Base-by-base conservation (phyloP, 2,329 filamentous ascomycete genomes). In the Exserohilum turcica region DNA sequence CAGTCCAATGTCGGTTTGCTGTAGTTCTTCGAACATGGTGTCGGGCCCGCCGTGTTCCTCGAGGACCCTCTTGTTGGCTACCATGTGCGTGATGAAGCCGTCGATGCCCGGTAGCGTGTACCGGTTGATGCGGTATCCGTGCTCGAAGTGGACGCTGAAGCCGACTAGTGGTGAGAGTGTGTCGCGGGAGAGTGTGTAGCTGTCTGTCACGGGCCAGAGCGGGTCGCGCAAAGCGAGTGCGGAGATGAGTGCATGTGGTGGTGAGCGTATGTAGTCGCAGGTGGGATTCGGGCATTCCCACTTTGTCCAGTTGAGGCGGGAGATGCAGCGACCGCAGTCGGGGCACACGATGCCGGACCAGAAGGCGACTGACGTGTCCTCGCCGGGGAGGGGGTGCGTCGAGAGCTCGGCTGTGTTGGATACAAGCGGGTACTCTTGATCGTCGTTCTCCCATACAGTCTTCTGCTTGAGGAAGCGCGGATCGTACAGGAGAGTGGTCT, bases 301-400 rank as follows among this genome's bases (percentile, higher is more conserved):
- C 1, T 80, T 78, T 5, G 72, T 74, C 86, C 87, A 92, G 19
- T 79, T 71, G 12, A 81, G 76, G 1, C 88, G 80, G 2, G 84
- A 79, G 36, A 80, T 85, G 61, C 88, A 90, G 35, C 83, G 80
- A 0, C 78, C 75, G 58, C 89, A 92, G 1, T 74, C 54, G 0
- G 84, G 85, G 60, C 89, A 92, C 2, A 88, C 83, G 40, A 91
- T 82, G 0, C 88, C 89, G 44, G 78, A 77, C 64, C 84, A 87
- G 50, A 82, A 84, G 7, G 77, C 70, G 2, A 76, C 73, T 9
- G 83, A 79, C 0, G 82, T 80, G 3, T 82, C 80, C 48, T 79
- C 75, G 4, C 78, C 77, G 1, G 73, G 61, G 4, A 75, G 64
- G 0, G 74, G 69, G 12, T 75, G 73, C 0, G 71, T 60, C 1